Evolutionary conservation across 2,329 filamentous ascomycete genomes (phyloP).

Genomic region (Leptographium lundbergii): DNA sequence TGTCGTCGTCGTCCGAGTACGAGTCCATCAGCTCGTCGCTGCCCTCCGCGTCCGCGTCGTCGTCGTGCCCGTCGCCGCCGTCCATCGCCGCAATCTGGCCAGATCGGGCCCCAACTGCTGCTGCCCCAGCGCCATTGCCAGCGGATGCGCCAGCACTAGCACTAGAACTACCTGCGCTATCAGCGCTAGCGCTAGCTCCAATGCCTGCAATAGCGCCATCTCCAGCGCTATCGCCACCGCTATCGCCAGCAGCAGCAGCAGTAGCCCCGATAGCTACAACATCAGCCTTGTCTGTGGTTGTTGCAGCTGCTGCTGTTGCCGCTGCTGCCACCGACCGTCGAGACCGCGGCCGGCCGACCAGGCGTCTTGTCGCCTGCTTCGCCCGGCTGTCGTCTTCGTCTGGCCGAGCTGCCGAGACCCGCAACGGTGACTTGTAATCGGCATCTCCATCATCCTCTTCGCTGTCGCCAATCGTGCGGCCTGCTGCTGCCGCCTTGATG

Average conservation of each 20-base stretch:
- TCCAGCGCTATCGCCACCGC: background rate
- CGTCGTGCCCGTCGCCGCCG: background rate
- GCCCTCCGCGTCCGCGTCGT: background rate
- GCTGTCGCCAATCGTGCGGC: background rate
- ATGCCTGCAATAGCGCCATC: background rate
- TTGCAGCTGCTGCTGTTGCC: background rate
- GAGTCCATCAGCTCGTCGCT: background rate
- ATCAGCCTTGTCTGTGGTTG: background rate
- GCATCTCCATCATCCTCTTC: background rate
- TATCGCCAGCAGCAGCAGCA: background rate
- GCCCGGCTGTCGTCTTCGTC: background rate
- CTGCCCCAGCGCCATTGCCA: background rate
- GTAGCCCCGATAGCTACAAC: background rate
- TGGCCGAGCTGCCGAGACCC: background rate
- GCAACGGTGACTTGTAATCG: background rate
- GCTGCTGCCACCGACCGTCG: constrained; percentile 4
- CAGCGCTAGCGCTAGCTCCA: background rate
- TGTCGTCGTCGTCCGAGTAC: background rate
- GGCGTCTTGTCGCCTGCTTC: constrained; percentile 1
- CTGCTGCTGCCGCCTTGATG: background rate
- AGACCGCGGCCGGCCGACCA: constrained; percentile 8
- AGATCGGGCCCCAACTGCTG: background rate
- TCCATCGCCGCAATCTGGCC: background rate
- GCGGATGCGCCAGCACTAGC: background rate
- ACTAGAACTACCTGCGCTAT: background rate